Evolutionary conservation across 1,139 yeast genomes (phyloP), one percentile per base, ranked within the genome.

Genomic region (Taiozyma sp.): DNA sequence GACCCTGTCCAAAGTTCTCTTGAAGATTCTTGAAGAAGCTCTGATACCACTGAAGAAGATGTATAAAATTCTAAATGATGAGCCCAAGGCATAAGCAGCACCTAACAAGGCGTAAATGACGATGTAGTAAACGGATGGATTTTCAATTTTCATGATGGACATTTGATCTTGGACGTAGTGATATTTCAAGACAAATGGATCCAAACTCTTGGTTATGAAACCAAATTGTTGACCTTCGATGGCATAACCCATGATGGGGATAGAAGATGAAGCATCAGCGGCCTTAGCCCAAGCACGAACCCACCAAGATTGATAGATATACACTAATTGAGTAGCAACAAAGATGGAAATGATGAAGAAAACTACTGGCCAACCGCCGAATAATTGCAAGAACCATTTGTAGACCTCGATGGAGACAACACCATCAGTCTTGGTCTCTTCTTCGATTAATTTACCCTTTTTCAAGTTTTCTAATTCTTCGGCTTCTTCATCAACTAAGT

Each of bases 381-480:
- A 80, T 46, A 85, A 75, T 46, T 73, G 72, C 48, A 84, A 76
- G 65, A 87, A 93, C 59, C 82, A 79, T 46, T 71, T 61, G 69
- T 93, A 93, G 24, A 93, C 96, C 13, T 78, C 77, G 40, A 75
- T 58, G 32, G 85, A 78, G 52, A 93, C 97, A 45, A 81, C 83
- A 63, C 99, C 99, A 46, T 84, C 87, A 5, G 96, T 81, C 65
- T 89, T 88, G 12, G 80, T 69, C 70, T 93, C 99, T 54, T 89
- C 96, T 60, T 85, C 84, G 49, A 87, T 75, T 57, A 90, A 75
- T 64, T 85, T 87, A 56, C 91, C 90, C 74, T 66, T 60, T 72
- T 73, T 54, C 61, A 66, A 43, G 23, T 56, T 60, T 44, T 62
- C 67, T 23, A 64, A 59, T 41, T 63, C 67, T 45, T 60, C 70